phyloP scores from a whole-genome alignment of 2,329 filamentous ascomycete species.

The Elsinoe arachidis region DNA sequence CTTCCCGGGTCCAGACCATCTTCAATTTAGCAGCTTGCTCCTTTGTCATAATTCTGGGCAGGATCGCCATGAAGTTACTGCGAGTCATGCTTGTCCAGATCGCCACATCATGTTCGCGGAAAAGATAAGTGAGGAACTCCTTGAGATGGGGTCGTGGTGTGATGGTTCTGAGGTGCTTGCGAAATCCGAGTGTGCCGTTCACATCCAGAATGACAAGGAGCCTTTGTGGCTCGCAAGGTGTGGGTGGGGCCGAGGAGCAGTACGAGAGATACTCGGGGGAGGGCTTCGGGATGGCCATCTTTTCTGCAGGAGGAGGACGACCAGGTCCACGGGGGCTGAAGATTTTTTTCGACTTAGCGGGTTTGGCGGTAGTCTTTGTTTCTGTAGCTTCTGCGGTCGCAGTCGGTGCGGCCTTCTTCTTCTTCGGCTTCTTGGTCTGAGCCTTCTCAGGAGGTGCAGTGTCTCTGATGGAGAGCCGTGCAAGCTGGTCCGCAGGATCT shows the following conservation, averaged over 20 bases:
- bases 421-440: background rate
- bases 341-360: background rate
- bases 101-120: constrained; percentile 68
- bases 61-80: constrained; percentile 62
- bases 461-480: background rate
- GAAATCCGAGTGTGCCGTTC: constrained; percentile 79
- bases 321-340: background rate
- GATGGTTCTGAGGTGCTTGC: constrained; percentile 32
- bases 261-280: background rate
- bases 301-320: background rate
- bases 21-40: constrained; percentile 49
- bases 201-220: constrained; percentile 83
- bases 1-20: constrained; percentile 70
- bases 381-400: background rate
- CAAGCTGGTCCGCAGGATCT: background rate
- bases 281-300: background rate
- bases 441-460: background rate
- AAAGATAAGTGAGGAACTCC: constrained; percentile 63
- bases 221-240: constrained; percentile 16
- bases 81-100: constrained; percentile 84
- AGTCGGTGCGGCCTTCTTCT: background rate
- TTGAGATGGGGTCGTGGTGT: constrained; percentile 56
- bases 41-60: constrained; percentile 52
- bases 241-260: background rate
- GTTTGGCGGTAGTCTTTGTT: background rate